Conservation (phyloP, 2,329 filamentous ascomycete genomes). For the Hypoxylon sp. region DNA sequence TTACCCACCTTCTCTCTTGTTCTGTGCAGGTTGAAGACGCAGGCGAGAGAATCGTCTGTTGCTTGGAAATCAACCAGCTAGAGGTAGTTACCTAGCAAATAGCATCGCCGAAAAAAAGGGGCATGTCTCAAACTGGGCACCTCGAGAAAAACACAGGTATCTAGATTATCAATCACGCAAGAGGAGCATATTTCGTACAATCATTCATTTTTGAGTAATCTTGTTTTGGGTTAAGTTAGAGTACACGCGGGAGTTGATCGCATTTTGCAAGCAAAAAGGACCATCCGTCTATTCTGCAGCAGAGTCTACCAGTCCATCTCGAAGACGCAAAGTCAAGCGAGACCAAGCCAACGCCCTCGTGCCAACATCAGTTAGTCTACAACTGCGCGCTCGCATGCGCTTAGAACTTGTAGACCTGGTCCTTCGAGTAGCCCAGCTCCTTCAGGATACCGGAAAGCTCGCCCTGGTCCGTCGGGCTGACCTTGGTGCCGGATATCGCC, state of each 20-base stretch:
- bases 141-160: not conserved
- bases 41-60: not conserved
- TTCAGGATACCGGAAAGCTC: slow-evolving; percentile 86
- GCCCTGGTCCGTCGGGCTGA: slow-evolving; percentile 93
- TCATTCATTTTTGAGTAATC: slow-evolving; percentile 15
- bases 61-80: not conserved
- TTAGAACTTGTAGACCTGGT: slow-evolving; percentile 97
- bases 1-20: not conserved
- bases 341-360: slow-evolving; percentile 13
- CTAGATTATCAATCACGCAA: slow-evolving; percentile 14
- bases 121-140: slow-evolving; percentile 3
- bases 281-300: slow-evolving; percentile 27
- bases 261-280: not conserved
- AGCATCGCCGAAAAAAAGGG: slow-evolving; percentile 16
- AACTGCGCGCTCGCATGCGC: slow-evolving; percentile 1
- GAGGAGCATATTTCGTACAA: slow-evolving; percentile 4
- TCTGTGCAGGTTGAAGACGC: not conserved
- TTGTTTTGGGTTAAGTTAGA: slow-evolving; percentile 21
- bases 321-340: slow-evolving; percentile 13
- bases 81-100: slow-evolving; percentile 6
- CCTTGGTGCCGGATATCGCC: slow-evolving; percentile 89
- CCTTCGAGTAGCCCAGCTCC: slow-evolving; percentile 85
- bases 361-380: slow-evolving; percentile 27
- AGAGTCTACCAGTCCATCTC: slow-evolving; percentile 24
- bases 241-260: slow-evolving; percentile 18